Conservation (phyloP, 306 rosid genomes). For the Prunus campanulata region DNA sequence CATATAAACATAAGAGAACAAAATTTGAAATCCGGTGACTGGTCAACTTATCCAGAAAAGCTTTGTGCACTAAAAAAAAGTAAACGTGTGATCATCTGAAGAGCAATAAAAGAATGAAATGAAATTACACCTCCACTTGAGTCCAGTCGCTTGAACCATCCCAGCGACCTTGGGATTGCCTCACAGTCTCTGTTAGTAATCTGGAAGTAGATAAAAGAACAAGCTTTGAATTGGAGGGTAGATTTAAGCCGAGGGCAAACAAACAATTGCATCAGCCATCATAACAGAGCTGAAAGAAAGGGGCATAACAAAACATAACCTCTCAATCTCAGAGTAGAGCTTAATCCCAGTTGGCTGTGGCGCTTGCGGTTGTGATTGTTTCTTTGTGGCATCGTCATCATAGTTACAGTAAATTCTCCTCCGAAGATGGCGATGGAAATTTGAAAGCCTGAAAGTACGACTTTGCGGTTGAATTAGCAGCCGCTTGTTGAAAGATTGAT, state of each 20-base stretch:
- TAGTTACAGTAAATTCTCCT: conserved; percentile 37
- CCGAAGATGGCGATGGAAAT: conserved; percentile 5
- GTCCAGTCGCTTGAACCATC: conserved; percentile 70
- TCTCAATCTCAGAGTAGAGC: conserved; percentile 80
- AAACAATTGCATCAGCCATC: not conserved
- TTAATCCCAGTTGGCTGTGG: conserved; percentile 55
- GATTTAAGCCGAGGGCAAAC: too few species aligned
- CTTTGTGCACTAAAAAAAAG: conserved; percentile 7
- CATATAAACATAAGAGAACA: not conserved
- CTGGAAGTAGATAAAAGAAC: conserved; percentile 33
- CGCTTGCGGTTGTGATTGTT: conserved; percentile 17
- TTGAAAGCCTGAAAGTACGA: conserved; percentile 1
- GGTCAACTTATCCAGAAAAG: not conserved
- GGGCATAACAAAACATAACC: conserved; percentile 28
- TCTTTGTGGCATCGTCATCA: conserved; percentile 22
- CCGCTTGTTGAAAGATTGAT: conserved; percentile 10
- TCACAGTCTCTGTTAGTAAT: conserved; percentile 74
- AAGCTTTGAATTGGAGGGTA: not conserved
- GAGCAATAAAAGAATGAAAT: not conserved
- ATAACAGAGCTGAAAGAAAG: not conserved
- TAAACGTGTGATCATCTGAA: conserved; percentile 1
- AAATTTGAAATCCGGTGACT: not conserved
- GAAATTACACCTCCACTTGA: conserved; percentile 72
- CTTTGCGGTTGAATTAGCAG: conserved; percentile 17
- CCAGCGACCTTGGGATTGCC: conserved; percentile 73